Evolutionary conservation across 768 basidiomycete genomes (phyloP).

Genomic region (Suillus ampliporus): DNA sequence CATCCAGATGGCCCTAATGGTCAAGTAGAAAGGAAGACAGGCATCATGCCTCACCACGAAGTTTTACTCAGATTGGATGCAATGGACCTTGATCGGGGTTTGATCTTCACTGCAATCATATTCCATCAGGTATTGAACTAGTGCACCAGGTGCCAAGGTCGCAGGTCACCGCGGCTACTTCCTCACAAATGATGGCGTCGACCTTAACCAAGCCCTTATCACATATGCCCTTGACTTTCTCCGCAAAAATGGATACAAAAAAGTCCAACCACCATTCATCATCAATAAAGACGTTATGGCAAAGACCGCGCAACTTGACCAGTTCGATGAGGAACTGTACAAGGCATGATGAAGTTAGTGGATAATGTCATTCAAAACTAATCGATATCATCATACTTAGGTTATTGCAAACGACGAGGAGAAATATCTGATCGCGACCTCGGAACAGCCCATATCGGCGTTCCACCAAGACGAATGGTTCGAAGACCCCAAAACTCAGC

Average conservation of each 20-base stretch:
- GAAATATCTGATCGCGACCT: constrained; percentile 98
- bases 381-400: constrained; percentile 40
- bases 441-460: constrained; percentile 97
- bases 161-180: constrained; percentile 97
- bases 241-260: constrained; percentile 82
- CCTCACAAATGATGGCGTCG: constrained; percentile 93
- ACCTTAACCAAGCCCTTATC: constrained; percentile 95
- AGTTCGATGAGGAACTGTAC: constrained; percentile 98
- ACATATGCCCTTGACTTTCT: constrained; percentile 95
- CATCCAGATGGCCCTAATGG: constrained; percentile 79
- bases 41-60: constrained; percentile 97
- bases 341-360: constrained; percentile 59
- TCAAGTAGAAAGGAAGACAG: constrained; percentile 71
- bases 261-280: constrained; percentile 97
- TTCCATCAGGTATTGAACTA: constrained; percentile 6
- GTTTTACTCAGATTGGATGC: constrained; percentile 92
- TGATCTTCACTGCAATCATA: background rate
- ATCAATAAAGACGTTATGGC: too few relatives aligned
- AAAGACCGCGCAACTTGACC: constrained; percentile 96
- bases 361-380: background rate
- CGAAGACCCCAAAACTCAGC: constrained; percentile 86
- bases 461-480: constrained; percentile 98
- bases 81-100: constrained; percentile 95
- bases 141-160: constrained; percentile 77
- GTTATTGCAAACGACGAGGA: constrained; percentile 91